Base-by-base conservation (phyloP, 1,139 yeast species). In the Debaryomyces udenii region DNA sequence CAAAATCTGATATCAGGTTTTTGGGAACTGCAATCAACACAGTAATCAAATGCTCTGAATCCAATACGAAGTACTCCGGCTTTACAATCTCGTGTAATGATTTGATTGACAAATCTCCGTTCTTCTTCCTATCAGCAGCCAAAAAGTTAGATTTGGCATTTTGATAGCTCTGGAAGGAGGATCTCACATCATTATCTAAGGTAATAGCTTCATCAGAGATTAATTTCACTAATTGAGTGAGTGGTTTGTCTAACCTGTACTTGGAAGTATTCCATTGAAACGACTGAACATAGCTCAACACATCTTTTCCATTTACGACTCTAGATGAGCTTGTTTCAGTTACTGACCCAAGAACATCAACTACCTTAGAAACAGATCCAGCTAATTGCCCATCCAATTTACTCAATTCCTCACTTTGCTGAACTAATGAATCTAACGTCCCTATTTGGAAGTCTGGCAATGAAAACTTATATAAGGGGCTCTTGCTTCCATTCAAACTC, bases 361-460 rank as follows among this genome's bases (percentile, higher is more conserved):
- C 75, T 18, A 86, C 80, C 64, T 94, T 94, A 30, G 72, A 59
- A 24, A 90, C 81, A 6, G 94, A 78, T 10, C 75, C 68, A 38
- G 76, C 78, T 57, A 91, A 76, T 63, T 88, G 95, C 20, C 70
- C 69, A 64, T 93, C 99, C 42, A 85, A 69, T 61, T 89, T 90
- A 37, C 80, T 71, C 46, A 94, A 74, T 58, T 91, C 98, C 56
- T 94, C 99, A 60, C 93, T 83, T 64, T 90, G 93, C 55, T 85
- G 83, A 41, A 93, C 95, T 47, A 93, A 76, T 30, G 91, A 84
- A 66, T 94, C 99, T 58, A 93, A 76, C 3, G 98, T 91, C 27
- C 98, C 98, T 51, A 93, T 88, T 65, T 93, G 94, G 65, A 93
- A 91, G 49, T 77, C 82, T n/a, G 98, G 99, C 40, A 90, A 74